phyloP scores from a whole-genome alignment of 176 grass and related monocot species.

The Oryza glaberrima region DNA sequence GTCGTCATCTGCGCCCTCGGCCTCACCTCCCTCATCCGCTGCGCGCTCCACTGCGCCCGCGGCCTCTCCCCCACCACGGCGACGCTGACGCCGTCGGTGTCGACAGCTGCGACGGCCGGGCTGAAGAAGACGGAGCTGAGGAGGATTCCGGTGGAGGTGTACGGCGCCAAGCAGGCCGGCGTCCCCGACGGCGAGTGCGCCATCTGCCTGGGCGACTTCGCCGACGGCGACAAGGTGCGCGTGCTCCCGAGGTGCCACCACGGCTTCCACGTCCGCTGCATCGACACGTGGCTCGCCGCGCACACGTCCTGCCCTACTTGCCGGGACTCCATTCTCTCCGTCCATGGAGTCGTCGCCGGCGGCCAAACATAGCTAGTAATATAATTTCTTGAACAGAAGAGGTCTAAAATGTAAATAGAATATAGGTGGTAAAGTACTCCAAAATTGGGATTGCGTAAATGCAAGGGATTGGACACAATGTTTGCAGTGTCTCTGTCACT shows the following conservation, averaged over 20 bases:
- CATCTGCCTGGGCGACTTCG: slow-evolving; percentile 82
- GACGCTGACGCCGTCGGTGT: too few relatives aligned
- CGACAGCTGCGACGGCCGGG: not conserved
- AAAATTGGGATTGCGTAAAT: not conserved
- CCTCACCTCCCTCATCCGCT: slow-evolving; percentile 67
- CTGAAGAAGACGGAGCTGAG: slow-evolving; percentile 55
- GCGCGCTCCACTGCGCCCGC: slow-evolving; percentile 48
- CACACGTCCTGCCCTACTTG: slow-evolving; percentile 80
- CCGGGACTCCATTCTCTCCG: slow-evolving; percentile 44
- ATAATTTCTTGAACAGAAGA: not conserved
- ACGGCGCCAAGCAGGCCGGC: slow-evolving; percentile 23
- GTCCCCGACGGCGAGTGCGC: slow-evolving; percentile 55
- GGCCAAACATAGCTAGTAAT: not conserved
- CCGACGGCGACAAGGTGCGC: slow-evolving; percentile 69
- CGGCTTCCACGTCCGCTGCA: slow-evolving; percentile 71
- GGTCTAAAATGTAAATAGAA: slow-evolving; percentile 6
- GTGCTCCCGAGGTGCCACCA: slow-evolving; percentile 80
- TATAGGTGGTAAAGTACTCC: too few relatives aligned
- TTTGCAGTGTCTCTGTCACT: slow-evolving; percentile 18
- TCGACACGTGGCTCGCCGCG: slow-evolving; percentile 67
- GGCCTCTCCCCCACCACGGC: slow-evolving; percentile 22
- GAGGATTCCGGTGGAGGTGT: slow-evolving; percentile 69
- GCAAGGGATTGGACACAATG: slow-evolving; percentile 2
- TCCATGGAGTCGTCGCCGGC: slow-evolving; percentile 9
- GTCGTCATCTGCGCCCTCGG: slow-evolving; percentile 64